phyloP scores from a whole-genome alignment of 805 yeast species.

The Saturnispora galanensis region DNA sequence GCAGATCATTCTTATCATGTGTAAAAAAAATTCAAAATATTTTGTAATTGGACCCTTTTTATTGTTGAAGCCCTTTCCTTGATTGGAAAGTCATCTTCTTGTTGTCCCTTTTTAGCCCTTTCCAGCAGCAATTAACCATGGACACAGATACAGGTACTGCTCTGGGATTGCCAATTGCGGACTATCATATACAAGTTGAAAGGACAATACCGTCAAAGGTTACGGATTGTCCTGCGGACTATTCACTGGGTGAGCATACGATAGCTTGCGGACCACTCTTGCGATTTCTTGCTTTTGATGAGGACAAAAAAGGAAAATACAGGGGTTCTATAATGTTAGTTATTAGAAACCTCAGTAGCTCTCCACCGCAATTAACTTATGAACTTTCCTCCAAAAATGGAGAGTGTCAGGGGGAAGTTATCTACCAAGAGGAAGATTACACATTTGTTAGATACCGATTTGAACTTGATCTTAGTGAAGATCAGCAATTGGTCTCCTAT shows the following conservation, averaged over 20 bases:
- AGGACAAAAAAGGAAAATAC: slow-evolving; percentile 41
- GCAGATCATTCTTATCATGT: too few species aligned
- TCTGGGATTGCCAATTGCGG: slow-evolving; percentile 17
- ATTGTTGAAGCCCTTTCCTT: not conserved
- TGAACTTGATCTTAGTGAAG: slow-evolving; percentile 34
- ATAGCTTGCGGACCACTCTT: slow-evolving; percentile 72
- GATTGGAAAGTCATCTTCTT: not conserved
- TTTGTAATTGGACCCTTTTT: not conserved
- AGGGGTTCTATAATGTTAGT: slow-evolving; percentile 65
- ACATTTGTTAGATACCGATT: slow-evolving; percentile 61
- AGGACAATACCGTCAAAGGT: slow-evolving; percentile 16
- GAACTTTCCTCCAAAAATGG: slow-evolving; percentile 26
- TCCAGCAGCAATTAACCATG: not conserved
- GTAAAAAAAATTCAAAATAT: too few species aligned
- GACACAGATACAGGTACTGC: not conserved
- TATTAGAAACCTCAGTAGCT: slow-evolving; percentile 30
- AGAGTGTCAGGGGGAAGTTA: slow-evolving; percentile 27
- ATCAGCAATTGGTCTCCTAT: slow-evolving; percentile 59
- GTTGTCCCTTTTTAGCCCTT: not conserved
- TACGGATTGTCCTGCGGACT: slow-evolving; percentile 18
- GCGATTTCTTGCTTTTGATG: slow-evolving; percentile 54
- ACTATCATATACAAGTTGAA: slow-evolving; percentile 16
- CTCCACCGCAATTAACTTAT: slow-evolving; percentile 18
- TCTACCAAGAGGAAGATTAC: slow-evolving; percentile 35
- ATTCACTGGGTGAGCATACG: slow-evolving; percentile 25